A percentile compares a stretch with the other conserved stretches of the same genome.
Evolutionary conservation across 1,284 basidiomycete species (phyloP).

Genomic region (Rhodotorula sp.): DNA sequence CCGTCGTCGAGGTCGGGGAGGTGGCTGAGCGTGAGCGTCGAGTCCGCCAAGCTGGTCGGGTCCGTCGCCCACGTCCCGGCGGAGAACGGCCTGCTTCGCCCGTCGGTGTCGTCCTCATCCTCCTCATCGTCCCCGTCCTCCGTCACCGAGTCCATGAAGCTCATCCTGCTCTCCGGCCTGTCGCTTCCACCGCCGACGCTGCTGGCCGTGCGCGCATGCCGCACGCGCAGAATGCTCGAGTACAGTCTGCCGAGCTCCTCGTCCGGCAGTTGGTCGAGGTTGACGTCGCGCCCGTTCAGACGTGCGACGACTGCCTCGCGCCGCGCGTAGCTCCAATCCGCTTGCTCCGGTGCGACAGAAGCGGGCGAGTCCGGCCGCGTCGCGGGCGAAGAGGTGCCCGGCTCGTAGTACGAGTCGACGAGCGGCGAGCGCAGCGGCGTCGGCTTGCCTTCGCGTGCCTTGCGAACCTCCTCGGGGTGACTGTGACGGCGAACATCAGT

Average conservation of each 20-base stretch:
- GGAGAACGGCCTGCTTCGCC: constrained; percentile 60
- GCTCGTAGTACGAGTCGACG: constrained; percentile 41
- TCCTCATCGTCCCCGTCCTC: constrained; percentile 46
- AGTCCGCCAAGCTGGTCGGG: constrained; percentile 72
- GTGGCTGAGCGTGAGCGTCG: constrained; percentile 57
- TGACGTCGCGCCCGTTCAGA: constrained; percentile 73
- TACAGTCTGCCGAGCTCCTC: constrained; percentile 90
- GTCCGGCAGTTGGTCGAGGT: constrained; percentile 85
- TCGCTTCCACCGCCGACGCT: constrained; percentile 49
- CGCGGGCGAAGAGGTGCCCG: constrained; percentile 52
- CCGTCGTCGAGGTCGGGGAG: constrained; percentile 38
- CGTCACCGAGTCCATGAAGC: constrained; percentile 53
- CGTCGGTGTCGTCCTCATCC: constrained; percentile 9
- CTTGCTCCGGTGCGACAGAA: constrained; percentile 54
- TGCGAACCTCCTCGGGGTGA: constrained; percentile 90
- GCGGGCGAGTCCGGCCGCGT: constrained; percentile 72
- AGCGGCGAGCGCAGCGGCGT: constrained; percentile 57
- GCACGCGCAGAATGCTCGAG: constrained; percentile 81
- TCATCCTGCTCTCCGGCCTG: constrained; percentile 73
- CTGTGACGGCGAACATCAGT: neutral
- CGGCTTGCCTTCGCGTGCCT: constrained; percentile 74
- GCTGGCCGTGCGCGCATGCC: constrained; percentile 57
- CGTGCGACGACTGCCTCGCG: constrained; percentile 84
- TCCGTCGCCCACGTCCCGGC: constrained; percentile 72
- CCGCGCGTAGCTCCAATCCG: constrained; percentile 91